phyloP scores from a whole-genome alignment of 169 alveolate genomes.

The Sarcocystis neurona region DNA sequence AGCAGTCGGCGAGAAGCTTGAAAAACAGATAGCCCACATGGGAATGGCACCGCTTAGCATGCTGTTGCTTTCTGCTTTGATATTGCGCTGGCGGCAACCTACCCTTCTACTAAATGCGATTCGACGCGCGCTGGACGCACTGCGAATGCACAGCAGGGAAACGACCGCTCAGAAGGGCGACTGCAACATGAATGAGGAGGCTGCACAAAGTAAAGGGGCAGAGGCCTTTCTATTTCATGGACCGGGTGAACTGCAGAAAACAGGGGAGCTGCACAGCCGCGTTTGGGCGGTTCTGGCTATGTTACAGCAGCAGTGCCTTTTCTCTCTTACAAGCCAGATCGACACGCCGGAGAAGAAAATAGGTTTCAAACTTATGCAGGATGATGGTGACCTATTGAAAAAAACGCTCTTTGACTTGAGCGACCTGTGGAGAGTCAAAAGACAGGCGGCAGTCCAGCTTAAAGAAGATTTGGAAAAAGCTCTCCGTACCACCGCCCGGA shows the following conservation, averaged over 20 bases:
- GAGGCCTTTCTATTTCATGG: too few species aligned
- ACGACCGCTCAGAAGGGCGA: background rate
- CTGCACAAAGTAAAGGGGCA: background rate
- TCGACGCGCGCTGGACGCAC: slow-evolving; percentile 1
- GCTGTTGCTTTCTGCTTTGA: slow-evolving; percentile 1
- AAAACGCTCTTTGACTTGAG: background rate
- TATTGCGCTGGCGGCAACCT: slow-evolving; percentile 1
- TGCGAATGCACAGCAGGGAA: background rate
- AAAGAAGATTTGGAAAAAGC: background rate
- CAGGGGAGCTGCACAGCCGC: slow-evolving; percentile 17
- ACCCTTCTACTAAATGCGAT: background rate
- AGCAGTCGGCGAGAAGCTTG: background rate
- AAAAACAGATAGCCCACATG: background rate
- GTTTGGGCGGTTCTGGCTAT: slow-evolving; percentile 5
- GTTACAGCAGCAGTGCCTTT: background rate
- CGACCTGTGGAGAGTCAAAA: background rate
- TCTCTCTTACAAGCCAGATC: too few species aligned
- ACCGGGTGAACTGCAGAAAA: background rate
- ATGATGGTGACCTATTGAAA: too few species aligned
- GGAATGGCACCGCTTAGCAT: background rate
- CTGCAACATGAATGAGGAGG: background rate
- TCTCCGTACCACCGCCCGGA: background rate
- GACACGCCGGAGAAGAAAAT: too few species aligned
- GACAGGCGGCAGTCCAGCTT: background rate
- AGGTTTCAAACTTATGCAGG: too few species aligned